phyloP scores from a whole-genome alignment of 1,284 basidiomycete genomes.

The Thecaphora frezii region DNA sequence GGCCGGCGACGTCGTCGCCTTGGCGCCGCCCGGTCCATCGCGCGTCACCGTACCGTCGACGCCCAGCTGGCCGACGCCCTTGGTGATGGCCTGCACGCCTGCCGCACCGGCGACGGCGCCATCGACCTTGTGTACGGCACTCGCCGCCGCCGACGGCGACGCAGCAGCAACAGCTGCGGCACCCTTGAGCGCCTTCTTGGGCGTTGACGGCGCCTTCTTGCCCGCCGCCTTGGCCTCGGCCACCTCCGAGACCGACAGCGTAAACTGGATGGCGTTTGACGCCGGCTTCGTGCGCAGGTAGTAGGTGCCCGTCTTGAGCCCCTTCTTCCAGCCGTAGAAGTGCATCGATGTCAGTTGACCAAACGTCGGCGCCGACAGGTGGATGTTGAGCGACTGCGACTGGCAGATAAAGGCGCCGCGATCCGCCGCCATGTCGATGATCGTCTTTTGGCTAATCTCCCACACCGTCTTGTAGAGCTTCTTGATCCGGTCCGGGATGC shows the following conservation, averaged over 20 bases:
- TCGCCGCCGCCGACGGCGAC: background rate
- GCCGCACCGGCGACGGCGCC: constrained; percentile 7
- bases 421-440: constrained; percentile 96
- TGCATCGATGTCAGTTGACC: constrained; percentile 91
- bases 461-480: constrained; percentile 98
- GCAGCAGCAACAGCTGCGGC: constrained; percentile 1
- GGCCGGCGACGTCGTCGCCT: constrained; percentile 1
- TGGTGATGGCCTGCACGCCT: constrained; percentile 12
- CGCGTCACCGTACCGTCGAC: constrained; percentile 51
- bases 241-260: constrained; percentile 77
- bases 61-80: constrained; percentile 48
- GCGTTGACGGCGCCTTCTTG: constrained; percentile 26
- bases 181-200: constrained; percentile 10
- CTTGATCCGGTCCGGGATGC: constrained; percentile 63
- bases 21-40: constrained; percentile 42
- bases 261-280: constrained; percentile 96
- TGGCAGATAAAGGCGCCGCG: constrained; percentile 99
- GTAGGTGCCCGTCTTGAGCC: constrained; percentile 83
- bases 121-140: constrained; percentile 1
- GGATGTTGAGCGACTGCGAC: constrained; percentile 78
- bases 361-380: constrained; percentile 85
- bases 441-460: constrained; percentile 98
- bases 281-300: constrained; percentile 93
- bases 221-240: constrained; percentile 69
- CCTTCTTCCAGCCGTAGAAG: constrained; percentile 99